phyloP scores from a whole-genome alignment of 768 basidiomycete genomes.

The Suillus subaureus region DNA sequence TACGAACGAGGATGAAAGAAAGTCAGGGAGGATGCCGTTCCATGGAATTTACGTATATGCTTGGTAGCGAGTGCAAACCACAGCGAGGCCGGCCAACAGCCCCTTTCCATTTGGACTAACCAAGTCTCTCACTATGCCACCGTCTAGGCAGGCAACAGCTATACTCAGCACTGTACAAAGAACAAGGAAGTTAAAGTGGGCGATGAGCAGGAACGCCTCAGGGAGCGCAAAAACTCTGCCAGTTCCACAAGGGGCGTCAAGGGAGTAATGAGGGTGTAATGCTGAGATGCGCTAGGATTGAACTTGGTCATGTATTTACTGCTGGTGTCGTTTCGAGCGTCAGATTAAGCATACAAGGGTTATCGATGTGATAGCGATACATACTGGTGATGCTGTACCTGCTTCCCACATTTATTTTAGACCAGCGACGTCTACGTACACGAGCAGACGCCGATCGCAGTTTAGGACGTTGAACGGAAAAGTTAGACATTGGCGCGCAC shows the following conservation, averaged over 20 bases:
- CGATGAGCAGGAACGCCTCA: no score
- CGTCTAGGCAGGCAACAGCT: constrained; percentile 85
- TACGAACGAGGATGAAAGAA: neutral
- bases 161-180: constrained; percentile 80
- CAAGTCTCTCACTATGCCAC: constrained; percentile 83
- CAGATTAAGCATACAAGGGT: neutral
- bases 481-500: neutral
- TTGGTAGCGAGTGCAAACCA: constrained; percentile 92
- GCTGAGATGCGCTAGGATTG: constrained; percentile 60
- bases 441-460: constrained; percentile 81
- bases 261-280: constrained; percentile 83
- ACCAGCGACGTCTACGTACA: constrained; percentile 78
- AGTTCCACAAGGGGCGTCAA: constrained; percentile 76
- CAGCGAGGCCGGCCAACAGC: constrained; percentile 75
- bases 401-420: constrained; percentile 82
- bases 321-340: constrained; percentile 68
- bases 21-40: constrained; percentile 37
- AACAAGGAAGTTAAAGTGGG: constrained; percentile 52
- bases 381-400: constrained; percentile 68
- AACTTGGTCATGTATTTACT: constrained; percentile 73
- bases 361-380: constrained; percentile 23
- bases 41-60: constrained; percentile 93
- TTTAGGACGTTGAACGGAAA: constrained; percentile 54
- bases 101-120: constrained; percentile 81
- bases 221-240: constrained; percentile 67